Evolutionary conservation across 768 basidiomycete genomes (phyloP), one percentile per base, ranked within the genome.

Genomic region (Phanerochaete carnosa): DNA sequence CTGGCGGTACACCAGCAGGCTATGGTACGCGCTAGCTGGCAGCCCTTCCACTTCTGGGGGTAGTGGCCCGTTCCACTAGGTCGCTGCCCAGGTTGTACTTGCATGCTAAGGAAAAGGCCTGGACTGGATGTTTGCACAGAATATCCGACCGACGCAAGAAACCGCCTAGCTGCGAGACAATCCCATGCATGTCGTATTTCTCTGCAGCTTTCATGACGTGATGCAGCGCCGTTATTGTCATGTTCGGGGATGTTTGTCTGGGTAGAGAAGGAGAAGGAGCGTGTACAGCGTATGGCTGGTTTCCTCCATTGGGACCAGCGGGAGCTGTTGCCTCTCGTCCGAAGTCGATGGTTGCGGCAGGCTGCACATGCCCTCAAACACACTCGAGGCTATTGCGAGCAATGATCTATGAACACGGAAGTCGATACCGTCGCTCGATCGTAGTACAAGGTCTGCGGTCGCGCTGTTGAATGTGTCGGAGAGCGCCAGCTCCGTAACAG

Each of bases 331-430:
- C 23, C 16, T 3, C 28, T 45, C 29, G 16, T 29, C 25, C 29
- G 26, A 22, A 12, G 52, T 37, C 15, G 16, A 11, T 8, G 39
- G 37, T 32, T 57, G 56, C 4, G 39, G 39, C 13, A 46, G 26
- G 29, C 32, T 29, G 13, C 19, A 33, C 51, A 52, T 52, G 30
- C n/a, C 51, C 28, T 33, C 51, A 64, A 86, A 86, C 66, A 87
- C 81, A 11, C 83, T 77, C 23, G 85, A 86, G 1, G 83, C 79
- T 30, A 84, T 70, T 22, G 82, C 76, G 39, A 87, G 73, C 55
- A 86, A 73, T 45, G 80, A 65, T 64, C 80, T 83, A 76, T 81
- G 81, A 50, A 81, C 78, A 58, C 76, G 77, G 68, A 84, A 85
- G 59, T 75, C 70, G 65, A 75, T 71, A 32, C 69, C 68, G 66